Conservation (phyloP, 768 basidiomycete genomes). For the Lentinula sp. region DNA sequence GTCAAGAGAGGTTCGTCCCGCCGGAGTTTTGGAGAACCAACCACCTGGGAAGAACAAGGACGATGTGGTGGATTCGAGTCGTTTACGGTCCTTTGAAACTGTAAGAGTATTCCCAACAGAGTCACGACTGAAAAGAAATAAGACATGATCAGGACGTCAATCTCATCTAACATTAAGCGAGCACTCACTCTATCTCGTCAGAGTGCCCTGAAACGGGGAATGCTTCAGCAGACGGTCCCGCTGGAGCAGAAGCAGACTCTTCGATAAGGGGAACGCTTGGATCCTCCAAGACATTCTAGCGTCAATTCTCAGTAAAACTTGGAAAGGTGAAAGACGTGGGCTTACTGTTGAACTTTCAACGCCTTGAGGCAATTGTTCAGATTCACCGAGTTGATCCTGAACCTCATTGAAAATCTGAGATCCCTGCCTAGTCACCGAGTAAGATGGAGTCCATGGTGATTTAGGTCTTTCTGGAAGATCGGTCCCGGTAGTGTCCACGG, state of each 20-base stretch:
- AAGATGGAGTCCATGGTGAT: slow-evolving; percentile 28
- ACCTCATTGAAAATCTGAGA: not conserved
- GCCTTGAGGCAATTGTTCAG: slow-evolving; percentile 11
- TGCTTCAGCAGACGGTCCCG: not conserved
- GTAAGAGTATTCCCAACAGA: slow-evolving; percentile 10
- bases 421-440: slow-evolving; percentile 28
- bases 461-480: slow-evolving; percentile 16
- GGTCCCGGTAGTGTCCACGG: slow-evolving; percentile 1
- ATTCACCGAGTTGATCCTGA: slow-evolving; percentile 5
- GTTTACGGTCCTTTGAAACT: slow-evolving; percentile 21
- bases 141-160: not conserved
- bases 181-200: not conserved
- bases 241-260: not conserved
- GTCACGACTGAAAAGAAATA: not conserved
- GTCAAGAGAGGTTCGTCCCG: slow-evolving; percentile 43
- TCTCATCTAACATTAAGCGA: no score
- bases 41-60: slow-evolving; percentile 53
- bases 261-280: not conserved
- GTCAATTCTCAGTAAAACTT: not conserved
- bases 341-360: not conserved
- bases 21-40: slow-evolving; percentile 40
- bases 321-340: not conserved
- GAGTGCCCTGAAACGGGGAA: not conserved
- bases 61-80: slow-evolving; percentile 50
- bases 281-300: not conserved